Conservation (phyloP, 2,329 filamentous ascomycete genomes). For the Canariomyces notabilis region DNA sequence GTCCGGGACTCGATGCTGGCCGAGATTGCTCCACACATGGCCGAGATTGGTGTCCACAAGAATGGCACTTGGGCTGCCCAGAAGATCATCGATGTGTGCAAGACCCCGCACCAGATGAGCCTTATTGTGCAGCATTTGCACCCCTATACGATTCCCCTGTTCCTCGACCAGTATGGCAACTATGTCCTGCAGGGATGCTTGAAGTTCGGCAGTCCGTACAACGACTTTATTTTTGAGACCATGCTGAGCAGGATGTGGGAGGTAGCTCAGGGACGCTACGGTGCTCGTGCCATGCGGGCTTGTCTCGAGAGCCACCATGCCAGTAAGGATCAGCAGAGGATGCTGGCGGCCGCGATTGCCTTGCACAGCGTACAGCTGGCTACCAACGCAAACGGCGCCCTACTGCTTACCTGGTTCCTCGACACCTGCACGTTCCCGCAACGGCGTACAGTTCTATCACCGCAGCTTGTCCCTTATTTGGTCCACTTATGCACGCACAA, state of each 20-base stretch:
- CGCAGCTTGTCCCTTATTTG: conserved; percentile 84
- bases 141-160: conserved; percentile 82
- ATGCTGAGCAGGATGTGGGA: conserved; percentile 96
- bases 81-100: conserved; percentile 97
- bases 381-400: conserved; percentile 90
- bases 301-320: conserved; percentile 95
- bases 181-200: conserved; percentile 96
- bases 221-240: conserved; percentile 95
- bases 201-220: conserved; percentile 82
- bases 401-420: conserved; percentile 94
- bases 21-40: conserved; percentile 84
- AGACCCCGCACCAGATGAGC: conserved; percentile 74
- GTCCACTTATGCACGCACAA: conserved; percentile 98
- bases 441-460: conserved; percentile 84
- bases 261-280: conserved; percentile 85
- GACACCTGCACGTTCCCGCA: conserved; percentile 96
- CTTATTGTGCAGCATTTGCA: conserved; percentile 80
- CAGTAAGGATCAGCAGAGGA: conserved; percentile 89
- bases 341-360: conserved; percentile 92
- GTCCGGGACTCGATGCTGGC: conserved; percentile 87
- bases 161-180: conserved; percentile 97
- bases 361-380: conserved; percentile 93
- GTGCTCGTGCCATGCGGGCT: conserved; percentile 91
- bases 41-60: conserved; percentile 97
- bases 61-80: conserved; percentile 99